These are phyloP conservation scores for Ophiocordyceps camponoti-rufipedis DNA, from an alignment of 2,329 filamentous ascomycete species.

Conservation along the genomic window DNA sequence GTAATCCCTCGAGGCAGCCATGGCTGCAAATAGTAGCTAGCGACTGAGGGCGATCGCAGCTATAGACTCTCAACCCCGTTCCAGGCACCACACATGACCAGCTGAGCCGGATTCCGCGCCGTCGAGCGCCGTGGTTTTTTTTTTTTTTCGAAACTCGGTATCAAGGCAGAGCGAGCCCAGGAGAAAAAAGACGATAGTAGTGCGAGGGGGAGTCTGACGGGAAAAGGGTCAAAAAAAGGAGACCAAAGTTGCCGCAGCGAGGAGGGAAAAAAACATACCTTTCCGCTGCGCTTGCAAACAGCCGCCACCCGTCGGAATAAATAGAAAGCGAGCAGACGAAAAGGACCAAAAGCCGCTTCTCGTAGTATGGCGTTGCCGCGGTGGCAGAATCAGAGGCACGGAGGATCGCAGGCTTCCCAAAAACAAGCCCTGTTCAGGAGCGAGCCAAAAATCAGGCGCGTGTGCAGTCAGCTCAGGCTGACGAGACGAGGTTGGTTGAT, in stretches of 20 bases:
- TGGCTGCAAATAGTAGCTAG: slow-evolving; percentile 6
- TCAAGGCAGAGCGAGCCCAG: background rate
- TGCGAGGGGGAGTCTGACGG: background rate
- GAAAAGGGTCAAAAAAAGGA: background rate
- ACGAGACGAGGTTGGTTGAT: background rate
- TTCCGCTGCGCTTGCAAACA: background rate
- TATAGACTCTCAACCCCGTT: background rate
- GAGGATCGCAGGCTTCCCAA: background rate
- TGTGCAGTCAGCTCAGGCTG: background rate
- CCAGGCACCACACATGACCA: slow-evolving; percentile 5
- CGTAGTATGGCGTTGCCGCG: background rate
- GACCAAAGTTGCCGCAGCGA: background rate
- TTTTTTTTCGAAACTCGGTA: background rate
- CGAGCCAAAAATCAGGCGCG: background rate
- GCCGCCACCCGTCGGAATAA: background rate
- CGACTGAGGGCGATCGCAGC: background rate
- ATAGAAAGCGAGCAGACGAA: background rate
- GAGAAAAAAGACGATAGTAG: background rate
- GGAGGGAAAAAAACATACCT: background rate
- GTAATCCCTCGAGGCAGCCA: slow-evolving; percentile 46
- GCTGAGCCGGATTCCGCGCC: background rate
- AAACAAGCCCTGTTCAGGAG: background rate
- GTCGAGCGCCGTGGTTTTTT: background rate
- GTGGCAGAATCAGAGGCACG: background rate
- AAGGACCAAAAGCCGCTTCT: background rate